A percentile compares a stretch with the other conserved stretches of the same genome.
phyloP scores from a whole-genome alignment of 1,284 basidiomycete genomes.

The Ceratobasidium sp. region DNA sequence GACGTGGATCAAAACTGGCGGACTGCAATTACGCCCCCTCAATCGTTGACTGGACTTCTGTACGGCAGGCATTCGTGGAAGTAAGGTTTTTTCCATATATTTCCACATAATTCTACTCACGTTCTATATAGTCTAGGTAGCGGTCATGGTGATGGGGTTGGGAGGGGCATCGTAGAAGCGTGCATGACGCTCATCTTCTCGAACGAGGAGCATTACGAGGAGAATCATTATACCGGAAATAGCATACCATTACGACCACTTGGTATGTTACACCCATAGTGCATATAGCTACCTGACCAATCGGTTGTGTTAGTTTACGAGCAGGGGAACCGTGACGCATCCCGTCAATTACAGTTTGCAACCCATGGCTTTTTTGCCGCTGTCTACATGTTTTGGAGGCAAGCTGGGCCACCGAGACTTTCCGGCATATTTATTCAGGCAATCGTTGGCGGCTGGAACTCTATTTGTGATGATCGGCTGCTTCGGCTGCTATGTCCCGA shows the following conservation, averaged over 20 bases:
- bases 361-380: neutral
- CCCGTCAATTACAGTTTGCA: neutral
- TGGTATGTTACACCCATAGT: neutral
- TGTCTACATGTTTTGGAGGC: neutral
- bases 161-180: neutral
- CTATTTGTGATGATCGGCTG: neutral
- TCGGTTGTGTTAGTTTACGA: too few relatives aligned
- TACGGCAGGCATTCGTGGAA: neutral
- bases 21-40: neutral
- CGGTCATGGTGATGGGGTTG: neutral
- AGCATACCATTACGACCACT: neutral
- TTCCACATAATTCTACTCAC: neutral
- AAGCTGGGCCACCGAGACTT: neutral
- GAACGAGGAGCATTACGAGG: neutral
- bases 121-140: neutral
- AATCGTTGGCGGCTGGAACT: neutral
- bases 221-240: neutral
- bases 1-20: slow-evolving; percentile 3
- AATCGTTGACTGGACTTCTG: neutral
- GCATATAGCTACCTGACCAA: too few relatives aligned
- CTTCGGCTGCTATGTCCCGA: neutral
- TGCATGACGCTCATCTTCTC: neutral
- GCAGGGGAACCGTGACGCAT: too few relatives aligned
- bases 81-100: neutral
- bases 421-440: slow-evolving; percentile 1